Base-by-base conservation (phyloP, 139 green algal genomes). In the Coelastrella sp. region DNA sequence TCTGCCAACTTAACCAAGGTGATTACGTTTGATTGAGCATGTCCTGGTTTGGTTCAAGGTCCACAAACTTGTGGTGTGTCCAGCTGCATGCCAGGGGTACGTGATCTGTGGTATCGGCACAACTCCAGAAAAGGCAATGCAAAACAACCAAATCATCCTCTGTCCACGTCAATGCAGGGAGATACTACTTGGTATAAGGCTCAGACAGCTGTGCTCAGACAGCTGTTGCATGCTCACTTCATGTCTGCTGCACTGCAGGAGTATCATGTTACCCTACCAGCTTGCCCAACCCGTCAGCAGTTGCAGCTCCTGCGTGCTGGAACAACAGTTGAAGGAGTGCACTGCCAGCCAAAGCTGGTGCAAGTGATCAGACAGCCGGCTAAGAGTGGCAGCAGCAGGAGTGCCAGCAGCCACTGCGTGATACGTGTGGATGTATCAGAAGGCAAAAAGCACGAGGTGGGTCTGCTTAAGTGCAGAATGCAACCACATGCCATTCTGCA, bases 361-460 rank as follows among this genome's bases (percentile, higher is more conserved):
- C 41, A 85, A 32, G 32, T 80, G 57, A 41, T 92, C 5, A 82
- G n/a, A 37, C 35, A 32, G 23, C n/a, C 21, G n/a, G n/a, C n/a
- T n/a, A n/a, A n/a, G n/a, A n/a, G n/a, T 9, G n/a, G 40, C 51
- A 69, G 51, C 75, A 64, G 48, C 45, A 83, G 9, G 32, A 69
- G 75, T 11, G 27, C 11, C 53, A 72, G 60, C 38, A 45, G 59
- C 17, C 45, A 25, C 11, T 19, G 63, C 35, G 27, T 86, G 72
- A 57, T 98, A 2, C 74, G 91, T 4, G 72, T 98, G 1, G 89
- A 96, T n/a, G 89, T 98, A 4, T 69, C 85, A 21, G 95, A 98
- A 84, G 96, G 96, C 30, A 91, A 93, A 60, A 96, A 98, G 69
- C 91, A 93, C 48, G 96, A 98, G 91, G 96, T 96, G 82, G 21